Percentiles rank a stretch among this genome's conserved stretches.
Evolutionary conservation across 169 alveolate species (phyloP).

Genomic region (Cryptosporidium felis): DNA sequence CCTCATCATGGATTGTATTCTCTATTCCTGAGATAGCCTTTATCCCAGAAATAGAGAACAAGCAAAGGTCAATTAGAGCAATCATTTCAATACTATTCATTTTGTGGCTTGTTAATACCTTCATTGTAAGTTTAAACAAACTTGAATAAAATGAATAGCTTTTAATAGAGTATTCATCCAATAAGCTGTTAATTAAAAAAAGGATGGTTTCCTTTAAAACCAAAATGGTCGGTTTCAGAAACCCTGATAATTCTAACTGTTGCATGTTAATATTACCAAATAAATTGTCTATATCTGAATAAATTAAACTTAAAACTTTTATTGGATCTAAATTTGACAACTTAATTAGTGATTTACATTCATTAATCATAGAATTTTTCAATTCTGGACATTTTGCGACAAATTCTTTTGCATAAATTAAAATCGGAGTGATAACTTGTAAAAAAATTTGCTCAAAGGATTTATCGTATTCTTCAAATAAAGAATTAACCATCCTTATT

Average conservation of each 20-base stretch:
- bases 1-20: neutral
- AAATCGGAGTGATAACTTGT: constrained; percentile 19
- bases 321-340: neutral
- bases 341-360: constrained; percentile 19
- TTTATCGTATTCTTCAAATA: constrained; percentile 21
- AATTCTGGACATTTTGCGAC: constrained; percentile 32
- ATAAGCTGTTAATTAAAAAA: constrained; percentile 19
- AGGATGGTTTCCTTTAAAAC: constrained; percentile 4
- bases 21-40: neutral
- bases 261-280: neutral
- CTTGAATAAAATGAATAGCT: neutral
- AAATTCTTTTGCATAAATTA: constrained; percentile 9
- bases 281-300: neutral
- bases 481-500: neutral
- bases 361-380: neutral
- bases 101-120: neutral
- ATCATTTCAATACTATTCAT: neutral
- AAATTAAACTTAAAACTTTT: constrained; percentile 5
- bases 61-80: neutral
- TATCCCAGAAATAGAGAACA: neutral
- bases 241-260: neutral
- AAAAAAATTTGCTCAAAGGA: neutral
- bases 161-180: neutral
- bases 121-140: constrained; percentile 1
- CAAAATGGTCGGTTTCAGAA: neutral